Evolutionary conservation across 371 early-diverging fungal species (phyloP).

Genomic region (Rhizopus arrhizus): DNA sequence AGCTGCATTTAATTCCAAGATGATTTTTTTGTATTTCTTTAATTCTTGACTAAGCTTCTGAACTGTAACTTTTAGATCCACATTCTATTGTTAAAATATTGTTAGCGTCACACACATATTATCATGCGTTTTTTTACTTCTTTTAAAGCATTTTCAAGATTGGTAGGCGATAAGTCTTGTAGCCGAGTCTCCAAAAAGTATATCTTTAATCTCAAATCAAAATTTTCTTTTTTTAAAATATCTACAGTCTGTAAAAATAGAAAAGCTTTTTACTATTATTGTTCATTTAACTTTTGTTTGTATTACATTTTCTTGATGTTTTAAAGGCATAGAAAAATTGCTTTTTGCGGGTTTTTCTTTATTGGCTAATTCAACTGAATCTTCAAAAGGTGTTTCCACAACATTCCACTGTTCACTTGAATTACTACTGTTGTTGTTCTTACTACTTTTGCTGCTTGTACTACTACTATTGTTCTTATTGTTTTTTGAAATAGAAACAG

Average conservation of each 20-base stretch:
- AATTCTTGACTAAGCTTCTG: slow-evolving; percentile 52
- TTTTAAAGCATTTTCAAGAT: slow-evolving; percentile 53
- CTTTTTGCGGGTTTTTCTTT: neutral
- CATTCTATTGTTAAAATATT: slow-evolving; percentile 40
- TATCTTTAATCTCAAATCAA: slow-evolving; percentile 68
- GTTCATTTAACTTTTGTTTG: neutral
- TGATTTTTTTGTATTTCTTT: slow-evolving; percentile 53
- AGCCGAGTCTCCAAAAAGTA: slow-evolving; percentile 68
- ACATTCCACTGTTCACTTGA: neutral
- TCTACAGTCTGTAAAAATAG: slow-evolving; percentile 63
- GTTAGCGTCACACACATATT: neutral
- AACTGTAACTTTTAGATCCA: slow-evolving; percentile 55
- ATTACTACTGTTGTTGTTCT: neutral
- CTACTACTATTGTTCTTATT: slow-evolving; percentile 1
- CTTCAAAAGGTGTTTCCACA: neutral
- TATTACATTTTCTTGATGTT: slow-evolving; percentile 67
- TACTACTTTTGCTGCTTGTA: neutral
- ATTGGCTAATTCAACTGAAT: slow-evolving; percentile 15
- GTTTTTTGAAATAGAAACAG: neutral
- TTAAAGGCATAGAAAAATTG: slow-evolving; percentile 51
- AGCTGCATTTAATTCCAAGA: slow-evolving; percentile 47
- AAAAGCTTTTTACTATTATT: neutral
- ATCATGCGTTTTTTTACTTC: slow-evolving; percentile 45
- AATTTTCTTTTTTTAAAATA: slow-evolving; percentile 69
- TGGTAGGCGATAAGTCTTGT: slow-evolving; percentile 62